Conservation (phyloP, 2,329 filamentous ascomycete species). For the Exophiala oligosperma region DNA sequence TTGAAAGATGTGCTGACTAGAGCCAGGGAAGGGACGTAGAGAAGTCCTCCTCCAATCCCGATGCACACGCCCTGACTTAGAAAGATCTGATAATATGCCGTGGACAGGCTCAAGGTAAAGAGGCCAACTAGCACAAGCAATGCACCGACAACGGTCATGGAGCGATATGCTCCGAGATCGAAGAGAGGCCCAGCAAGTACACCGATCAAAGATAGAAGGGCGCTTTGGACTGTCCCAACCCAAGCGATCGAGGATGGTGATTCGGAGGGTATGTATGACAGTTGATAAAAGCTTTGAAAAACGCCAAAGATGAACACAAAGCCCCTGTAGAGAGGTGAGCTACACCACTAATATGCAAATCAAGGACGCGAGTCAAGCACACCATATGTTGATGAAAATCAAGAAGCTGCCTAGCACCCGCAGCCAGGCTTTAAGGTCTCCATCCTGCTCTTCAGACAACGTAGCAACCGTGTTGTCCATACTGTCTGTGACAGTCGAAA, state of each 20-base stretch:
- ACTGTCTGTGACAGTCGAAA: too few relatives aligned
- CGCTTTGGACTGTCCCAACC: constrained; percentile 83
- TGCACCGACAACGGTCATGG: constrained; percentile 68
- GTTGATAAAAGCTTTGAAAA: constrained; percentile 74
- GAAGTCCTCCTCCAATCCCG: constrained; percentile 43
- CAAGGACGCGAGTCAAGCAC: neutral
- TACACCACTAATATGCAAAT: neutral
- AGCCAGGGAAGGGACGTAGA: constrained; percentile 48
- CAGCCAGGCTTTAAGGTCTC: constrained; percentile 72
- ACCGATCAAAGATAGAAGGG: constrained; percentile 78
- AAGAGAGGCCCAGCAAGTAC: constrained; percentile 85
- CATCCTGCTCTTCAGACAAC: constrained; percentile 59
- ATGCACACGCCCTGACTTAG: constrained; percentile 50
- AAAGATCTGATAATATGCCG: constrained; percentile 53
- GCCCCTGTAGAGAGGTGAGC: constrained; percentile 1
- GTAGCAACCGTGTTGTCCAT: too few relatives aligned
- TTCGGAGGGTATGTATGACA: constrained; percentile 68
- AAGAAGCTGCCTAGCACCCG: constrained; percentile 81
- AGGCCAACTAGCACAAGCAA: constrained; percentile 49
- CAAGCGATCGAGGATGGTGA: constrained; percentile 72
- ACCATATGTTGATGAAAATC: constrained; percentile 51
- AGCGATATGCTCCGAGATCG: constrained; percentile 75
- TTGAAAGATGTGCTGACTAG: constrained; percentile 50
- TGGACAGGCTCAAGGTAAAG: constrained; percentile 36
- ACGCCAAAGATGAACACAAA: constrained; percentile 50